These are phyloP conservation scores for Kuraishia borneana DNA, from an alignment of 805 yeast genomes.

Conservation along the genomic window DNA sequence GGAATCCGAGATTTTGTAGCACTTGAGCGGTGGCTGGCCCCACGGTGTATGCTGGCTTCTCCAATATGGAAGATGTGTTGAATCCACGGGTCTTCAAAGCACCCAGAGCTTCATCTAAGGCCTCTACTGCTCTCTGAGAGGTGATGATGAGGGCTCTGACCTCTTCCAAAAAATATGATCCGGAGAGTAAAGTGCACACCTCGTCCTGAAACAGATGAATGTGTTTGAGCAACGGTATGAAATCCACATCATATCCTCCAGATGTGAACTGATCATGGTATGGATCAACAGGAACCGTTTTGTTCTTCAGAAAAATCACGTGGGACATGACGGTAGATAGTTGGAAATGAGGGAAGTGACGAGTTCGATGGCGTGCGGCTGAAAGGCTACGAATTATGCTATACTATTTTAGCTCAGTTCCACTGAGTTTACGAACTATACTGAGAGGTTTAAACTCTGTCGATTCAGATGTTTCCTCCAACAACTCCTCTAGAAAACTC, in stretches of 20 bases:
- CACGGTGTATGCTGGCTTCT: constrained; percentile 66
- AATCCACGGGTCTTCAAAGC: constrained; percentile 7
- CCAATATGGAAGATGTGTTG: constrained; percentile 18
- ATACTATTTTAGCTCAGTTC: no score
- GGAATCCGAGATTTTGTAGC: constrained; percentile 51
- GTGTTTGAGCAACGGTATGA: constrained; percentile 70
- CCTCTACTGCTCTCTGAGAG: constrained; percentile 86
- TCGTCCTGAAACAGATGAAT: constrained; percentile 35
- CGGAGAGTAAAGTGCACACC: constrained; percentile 31
- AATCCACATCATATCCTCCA: constrained; percentile 31
- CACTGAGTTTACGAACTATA: no score
- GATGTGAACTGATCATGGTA: constrained; percentile 35
- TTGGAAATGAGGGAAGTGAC: no score
- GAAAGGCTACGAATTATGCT: no score
- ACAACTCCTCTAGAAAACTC: no score
- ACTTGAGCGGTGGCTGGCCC: constrained; percentile 80
- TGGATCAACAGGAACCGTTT: constrained; percentile 57
- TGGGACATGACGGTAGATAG: no score
- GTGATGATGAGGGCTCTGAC: constrained; percentile 62
- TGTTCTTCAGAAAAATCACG: constrained; percentile 58
- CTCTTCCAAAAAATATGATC: constrained; percentile 25
- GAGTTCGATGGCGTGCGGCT: no score
- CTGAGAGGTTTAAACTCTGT: no score
- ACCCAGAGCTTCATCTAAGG: constrained; percentile 29
- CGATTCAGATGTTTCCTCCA: no score